Base-by-base conservation (phyloP, 2,329 filamentous ascomycete genomes). In the Calonectria hawksworthii region DNA sequence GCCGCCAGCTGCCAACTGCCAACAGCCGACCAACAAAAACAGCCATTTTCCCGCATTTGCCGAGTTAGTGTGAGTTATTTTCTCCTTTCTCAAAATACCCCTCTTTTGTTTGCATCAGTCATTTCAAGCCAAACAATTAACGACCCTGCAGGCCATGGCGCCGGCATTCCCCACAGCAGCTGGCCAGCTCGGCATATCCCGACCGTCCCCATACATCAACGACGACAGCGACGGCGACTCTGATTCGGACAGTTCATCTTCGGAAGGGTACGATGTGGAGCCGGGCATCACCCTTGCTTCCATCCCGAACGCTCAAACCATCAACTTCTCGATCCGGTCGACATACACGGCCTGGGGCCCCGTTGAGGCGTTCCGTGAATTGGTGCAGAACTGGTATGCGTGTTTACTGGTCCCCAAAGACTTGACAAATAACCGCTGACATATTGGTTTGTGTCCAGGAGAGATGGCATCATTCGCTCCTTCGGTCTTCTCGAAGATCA, bases 351-450 rank as follows among this genome's bases (percentile, higher is more conserved):
- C 69, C 23, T 80, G 75, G 74, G 52, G 50, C 2, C 70, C 74
- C 4, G 44, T 68, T 14, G 79, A 83, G 68, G 83, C 83, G 7
- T 84, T 85, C 32, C 79, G 82, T 21, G 83, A 84, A 73, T 70
- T 84, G 4, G 75, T 83, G 26, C 82, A 84, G 61, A 84, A 84
- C 72, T 85, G 82, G 84, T 82, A 75, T 6, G 28, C 21, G 11
- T 26, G 18, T 6, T 21, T 10, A 11, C n/a, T 59, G 38, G 7
- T 4, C 26, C 2, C 2, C 23, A n/a, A 5, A 4, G 9, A 3
- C 4, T 23, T 47, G 10, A 2, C 47, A 56, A 75, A 66, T 2
- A 23, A 14, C n/a, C 44, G 2, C 23, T 52, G 21, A 32, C 21
- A 66, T 36, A 14, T 36, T n/a, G 14, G 2, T 2, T 9, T 51